These are phyloP conservation scores for Leptographium radiaticola DNA, from an alignment of 2,329 filamentous ascomycete genomes.

Conservation along the genomic window DNA sequence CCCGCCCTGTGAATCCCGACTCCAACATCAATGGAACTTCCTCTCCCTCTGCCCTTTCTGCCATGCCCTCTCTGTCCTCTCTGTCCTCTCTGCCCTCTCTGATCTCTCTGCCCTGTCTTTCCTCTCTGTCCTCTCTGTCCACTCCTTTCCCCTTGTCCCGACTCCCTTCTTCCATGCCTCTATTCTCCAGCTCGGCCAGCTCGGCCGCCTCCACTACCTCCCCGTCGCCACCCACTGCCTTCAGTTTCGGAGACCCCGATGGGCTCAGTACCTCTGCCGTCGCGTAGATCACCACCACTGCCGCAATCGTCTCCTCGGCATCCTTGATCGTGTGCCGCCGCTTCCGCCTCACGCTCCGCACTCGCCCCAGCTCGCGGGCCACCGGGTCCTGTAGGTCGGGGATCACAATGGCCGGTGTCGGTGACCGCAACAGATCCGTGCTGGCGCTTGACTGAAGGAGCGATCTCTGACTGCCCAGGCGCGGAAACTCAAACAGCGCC, in stretches of 20 bases:
- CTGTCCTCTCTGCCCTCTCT: not conserved
- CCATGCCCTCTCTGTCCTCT: slow-evolving; percentile 4
- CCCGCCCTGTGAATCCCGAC: slow-evolving; percentile 4
- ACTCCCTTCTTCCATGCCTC: not conserved
- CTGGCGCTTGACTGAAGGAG: slow-evolving; percentile 14
- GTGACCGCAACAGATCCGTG: slow-evolving; percentile 21
- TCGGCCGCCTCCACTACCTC: slow-evolving; percentile 8
- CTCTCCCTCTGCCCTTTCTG: not conserved
- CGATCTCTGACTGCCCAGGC: not conserved
- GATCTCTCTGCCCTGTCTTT: slow-evolving; percentile 6
- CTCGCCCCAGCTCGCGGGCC: slow-evolving; percentile 26
- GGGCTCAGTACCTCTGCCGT: slow-evolving; percentile 34
- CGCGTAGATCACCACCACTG: slow-evolving; percentile 41
- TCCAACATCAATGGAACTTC: slow-evolving; percentile 6
- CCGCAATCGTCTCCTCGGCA: slow-evolving; percentile 39
- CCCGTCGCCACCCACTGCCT: not conserved
- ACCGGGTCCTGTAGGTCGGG: slow-evolving; percentile 27
- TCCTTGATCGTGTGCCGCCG: slow-evolving; percentile 30
- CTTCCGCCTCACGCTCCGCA: slow-evolving; percentile 30
- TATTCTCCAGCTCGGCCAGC: slow-evolving; percentile 4
- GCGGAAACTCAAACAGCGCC: slow-evolving; percentile 4
- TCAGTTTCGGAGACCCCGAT: slow-evolving; percentile 19
- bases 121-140: slow-evolving; percentile 1
- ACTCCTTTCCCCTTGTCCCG: not conserved
- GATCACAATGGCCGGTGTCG: slow-evolving; percentile 34